Conservation (phyloP, 75 land plant genomes). For the Chamaecyparis obtusa region DNA sequence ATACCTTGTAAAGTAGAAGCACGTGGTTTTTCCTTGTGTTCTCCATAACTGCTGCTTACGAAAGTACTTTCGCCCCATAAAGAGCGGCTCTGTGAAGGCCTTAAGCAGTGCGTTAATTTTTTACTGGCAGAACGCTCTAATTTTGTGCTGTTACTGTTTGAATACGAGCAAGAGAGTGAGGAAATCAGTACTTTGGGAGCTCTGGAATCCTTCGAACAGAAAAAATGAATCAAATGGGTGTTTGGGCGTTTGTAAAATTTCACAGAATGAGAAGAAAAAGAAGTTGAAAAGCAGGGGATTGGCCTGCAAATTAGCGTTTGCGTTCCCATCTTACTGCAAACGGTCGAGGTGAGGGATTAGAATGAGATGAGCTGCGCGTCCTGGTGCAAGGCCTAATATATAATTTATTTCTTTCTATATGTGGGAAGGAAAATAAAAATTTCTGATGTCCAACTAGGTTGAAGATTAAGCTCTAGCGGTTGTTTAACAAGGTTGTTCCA, state of each 20-base stretch:
- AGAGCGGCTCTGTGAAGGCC: not conserved
- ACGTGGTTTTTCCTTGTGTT: not conserved
- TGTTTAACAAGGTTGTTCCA: too few relatives aligned
- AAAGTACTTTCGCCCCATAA: not conserved
- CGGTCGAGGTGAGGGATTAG: not conserved
- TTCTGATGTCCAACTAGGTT: too few relatives aligned
- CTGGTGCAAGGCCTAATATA: too few relatives aligned
- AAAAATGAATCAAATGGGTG: not conserved
- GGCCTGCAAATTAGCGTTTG: slow-evolving; percentile 5
- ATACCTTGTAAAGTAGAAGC: not conserved
- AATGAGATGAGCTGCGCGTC: not conserved
- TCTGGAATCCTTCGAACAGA: not conserved
- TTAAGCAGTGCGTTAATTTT: not conserved
- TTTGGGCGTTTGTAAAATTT: not conserved
- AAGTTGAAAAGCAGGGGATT: not conserved
- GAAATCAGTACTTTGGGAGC: not conserved
- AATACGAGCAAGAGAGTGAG: not conserved
- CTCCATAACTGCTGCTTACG: not conserved
- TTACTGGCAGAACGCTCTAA: not conserved
- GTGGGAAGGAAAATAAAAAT: too few relatives aligned
- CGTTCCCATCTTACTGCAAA: not conserved
- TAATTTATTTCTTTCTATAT: too few relatives aligned
- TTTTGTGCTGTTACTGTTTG: not conserved
- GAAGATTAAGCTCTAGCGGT: too few relatives aligned
- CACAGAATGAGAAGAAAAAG: not conserved